Evolutionary conservation across 148 eudicot genomes (phyloP).

Genomic region (Rhododendron kiyosumense): DNA sequence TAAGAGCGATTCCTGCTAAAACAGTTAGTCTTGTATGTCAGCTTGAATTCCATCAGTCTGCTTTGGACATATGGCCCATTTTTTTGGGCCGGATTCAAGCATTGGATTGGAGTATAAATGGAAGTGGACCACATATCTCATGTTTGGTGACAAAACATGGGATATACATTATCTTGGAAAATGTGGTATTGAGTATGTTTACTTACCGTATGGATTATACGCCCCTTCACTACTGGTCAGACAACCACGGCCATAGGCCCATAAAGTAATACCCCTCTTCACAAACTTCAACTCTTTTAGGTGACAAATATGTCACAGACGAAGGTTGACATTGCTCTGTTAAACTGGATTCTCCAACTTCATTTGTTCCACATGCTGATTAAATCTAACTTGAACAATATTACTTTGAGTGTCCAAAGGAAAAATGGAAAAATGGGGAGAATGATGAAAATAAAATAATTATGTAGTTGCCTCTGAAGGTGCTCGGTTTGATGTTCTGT

Average conservation of each 20-base stretch:
- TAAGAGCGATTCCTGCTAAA: too few relatives aligned
- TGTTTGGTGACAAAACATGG: not conserved
- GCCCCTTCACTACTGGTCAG: too few relatives aligned
- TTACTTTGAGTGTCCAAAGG: not conserved
- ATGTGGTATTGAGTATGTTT: too few relatives aligned
- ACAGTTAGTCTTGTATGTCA: too few relatives aligned
- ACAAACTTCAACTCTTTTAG: not conserved
- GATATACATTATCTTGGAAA: not conserved
- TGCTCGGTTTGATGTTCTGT: slow-evolving; percentile 1
- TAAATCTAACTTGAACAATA: not conserved
- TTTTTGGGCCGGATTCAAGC: too few relatives aligned
- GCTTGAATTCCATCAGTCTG: too few relatives aligned
- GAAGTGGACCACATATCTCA: not conserved
- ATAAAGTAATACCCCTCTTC: not conserved
- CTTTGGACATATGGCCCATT: too few relatives aligned
- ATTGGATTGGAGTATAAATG: too few relatives aligned
- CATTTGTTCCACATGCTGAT: not conserved
- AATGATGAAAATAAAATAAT: not conserved
- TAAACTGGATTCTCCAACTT: not conserved
- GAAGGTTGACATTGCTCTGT: not conserved
- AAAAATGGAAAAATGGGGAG: not conserved
- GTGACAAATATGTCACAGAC: not conserved
- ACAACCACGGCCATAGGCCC: too few relatives aligned
- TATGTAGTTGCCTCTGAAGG: not conserved
- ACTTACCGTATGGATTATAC: too few relatives aligned